Base-by-base conservation (phyloP, 306 rosid genomes). In the Vigna radiata region DNA sequence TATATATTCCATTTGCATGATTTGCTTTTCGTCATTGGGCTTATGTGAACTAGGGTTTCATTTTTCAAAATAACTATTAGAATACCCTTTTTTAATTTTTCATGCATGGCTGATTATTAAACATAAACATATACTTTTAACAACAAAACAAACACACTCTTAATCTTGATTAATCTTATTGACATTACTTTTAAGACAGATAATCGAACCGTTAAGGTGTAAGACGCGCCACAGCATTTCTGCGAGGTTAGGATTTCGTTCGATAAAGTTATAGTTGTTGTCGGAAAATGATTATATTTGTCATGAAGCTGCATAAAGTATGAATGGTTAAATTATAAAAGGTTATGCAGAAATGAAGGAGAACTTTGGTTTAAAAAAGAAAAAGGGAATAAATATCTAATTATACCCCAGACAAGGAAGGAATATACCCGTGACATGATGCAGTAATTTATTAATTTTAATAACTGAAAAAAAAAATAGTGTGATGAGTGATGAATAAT, bases 221-320 rank as follows among this genome's bases (percentile, higher is more conserved):
- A 52, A 52, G 58, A 52, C 25, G 59, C 27, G 7, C 25, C 59
- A 17, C 2, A 53, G 3, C 37, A 25, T 58, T 58, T 23, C 2
- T 39, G 16, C 12, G 13, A 25, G 37, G 39, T 60, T 15, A 36
- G 48, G 17, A 1, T 36, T 63, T n/a, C 2, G 37, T 18, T 37
- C 17, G 29, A 63, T 37, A 33, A 8, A 7, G 10, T 58, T 25
- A 0, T 29, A 2, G 4, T 29, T 29, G 33, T 29, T 27, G 17
- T 36, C n/a, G 47, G 17, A 33, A 62, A 62, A 62, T 63, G 1
- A 37, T 63, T 33, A 10, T 41, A 18, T 18, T 39, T 65, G 70
- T 41, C 31, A 17, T 65, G 69, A 63, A 63, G 69, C 69, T 65
- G 3, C 13, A 66, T 41, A 17, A 65, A 39, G 47, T 39, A 65